Conservation (phyloP, 2,329 filamentous ascomycete species). For the Ramularia collo-cygni region DNA sequence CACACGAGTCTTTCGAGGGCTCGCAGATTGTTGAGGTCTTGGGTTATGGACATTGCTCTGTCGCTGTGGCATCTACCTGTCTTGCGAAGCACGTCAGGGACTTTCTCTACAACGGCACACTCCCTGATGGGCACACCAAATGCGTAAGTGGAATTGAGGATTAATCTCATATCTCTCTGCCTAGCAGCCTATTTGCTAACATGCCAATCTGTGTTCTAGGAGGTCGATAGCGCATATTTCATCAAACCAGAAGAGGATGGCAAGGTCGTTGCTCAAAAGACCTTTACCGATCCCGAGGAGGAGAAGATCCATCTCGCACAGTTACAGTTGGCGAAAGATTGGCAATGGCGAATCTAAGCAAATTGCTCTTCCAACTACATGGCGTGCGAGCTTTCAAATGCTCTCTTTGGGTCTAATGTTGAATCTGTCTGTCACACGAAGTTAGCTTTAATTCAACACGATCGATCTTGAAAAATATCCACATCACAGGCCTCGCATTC, state of each 20-base stretch:
- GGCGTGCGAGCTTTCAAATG: too few species aligned
- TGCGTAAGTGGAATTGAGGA: constrained; percentile 2
- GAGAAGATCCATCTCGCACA: constrained; percentile 18
- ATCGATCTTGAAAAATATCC: too few species aligned
- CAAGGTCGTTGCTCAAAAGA: constrained; percentile 13
- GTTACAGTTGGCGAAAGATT: constrained; percentile 18
- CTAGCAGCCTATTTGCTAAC: too few species aligned
- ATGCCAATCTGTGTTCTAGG: neutral
- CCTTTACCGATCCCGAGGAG: constrained; percentile 11
- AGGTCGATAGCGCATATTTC: constrained; percentile 19
- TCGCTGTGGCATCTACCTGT: constrained; percentile 17
- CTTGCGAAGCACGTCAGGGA: constrained; percentile 15
- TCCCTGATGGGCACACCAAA: constrained; percentile 14
- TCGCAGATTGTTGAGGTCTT: constrained; percentile 16
- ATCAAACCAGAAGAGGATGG: constrained; percentile 19
- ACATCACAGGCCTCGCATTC: constrained; percentile 16
- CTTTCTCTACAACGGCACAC: constrained; percentile 16
- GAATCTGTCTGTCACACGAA: constrained; percentile 37
- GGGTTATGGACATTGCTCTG: constrained; percentile 18
- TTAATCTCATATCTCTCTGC: too few species aligned
- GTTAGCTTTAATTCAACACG: constrained; percentile 39
- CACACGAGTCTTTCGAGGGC: constrained; percentile 11
- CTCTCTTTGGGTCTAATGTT: constrained; percentile 23
- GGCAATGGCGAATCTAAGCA: constrained; percentile 7
- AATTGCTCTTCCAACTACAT: too few species aligned